phyloP scores from a whole-genome alignment of 108 stramenopile genomes.

The Nitzschia putrida region DNA sequence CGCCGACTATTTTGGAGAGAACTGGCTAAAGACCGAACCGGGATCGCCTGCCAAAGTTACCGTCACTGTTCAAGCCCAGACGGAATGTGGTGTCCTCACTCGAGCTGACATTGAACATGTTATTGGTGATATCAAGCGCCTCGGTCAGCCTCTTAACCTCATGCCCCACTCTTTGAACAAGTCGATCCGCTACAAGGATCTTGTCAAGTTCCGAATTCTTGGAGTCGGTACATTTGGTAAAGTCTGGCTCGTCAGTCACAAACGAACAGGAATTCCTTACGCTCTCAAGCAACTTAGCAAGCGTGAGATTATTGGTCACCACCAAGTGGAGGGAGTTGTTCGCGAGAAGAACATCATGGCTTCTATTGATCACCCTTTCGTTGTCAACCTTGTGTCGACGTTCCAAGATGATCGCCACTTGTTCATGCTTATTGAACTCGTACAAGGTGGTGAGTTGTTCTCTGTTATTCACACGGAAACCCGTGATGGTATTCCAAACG shows the following conservation, averaged over 20 bases:
- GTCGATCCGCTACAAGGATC: slow-evolving; percentile 64
- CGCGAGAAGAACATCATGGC: slow-evolving; percentile 93
- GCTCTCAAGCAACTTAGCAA: slow-evolving; percentile 92
- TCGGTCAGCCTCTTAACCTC: slow-evolving; percentile 59
- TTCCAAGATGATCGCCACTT: slow-evolving; percentile 88
- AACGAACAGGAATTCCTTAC: slow-evolving; percentile 70
- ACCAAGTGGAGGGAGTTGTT: slow-evolving; percentile 93
- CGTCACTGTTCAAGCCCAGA: slow-evolving; percentile 70
- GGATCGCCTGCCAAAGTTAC: slow-evolving; percentile 60
- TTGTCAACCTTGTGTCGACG: slow-evolving; percentile 86
- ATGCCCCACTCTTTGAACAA: slow-evolving; percentile 50
- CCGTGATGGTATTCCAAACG: slow-evolving; percentile 88
- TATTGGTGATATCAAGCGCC: slow-evolving; percentile 68
- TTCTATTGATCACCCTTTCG: slow-evolving; percentile 89
- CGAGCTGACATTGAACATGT: slow-evolving; percentile 71
- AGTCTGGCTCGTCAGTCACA: slow-evolving; percentile 97
- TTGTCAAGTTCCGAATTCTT: slow-evolving; percentile 89
- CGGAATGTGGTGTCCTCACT: slow-evolving; percentile 72
- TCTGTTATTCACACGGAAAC: slow-evolving; percentile 89
- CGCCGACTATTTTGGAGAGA: slow-evolving; percentile 85
- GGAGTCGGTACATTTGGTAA: slow-evolving; percentile 99
- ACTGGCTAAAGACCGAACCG: slow-evolving; percentile 59
- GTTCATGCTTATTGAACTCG: slow-evolving; percentile 90
- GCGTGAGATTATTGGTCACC: slow-evolving; percentile 96
- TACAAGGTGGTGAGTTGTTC: slow-evolving; percentile 94